Percentiles rank a stretch among this genome's conserved stretches.
Evolutionary conservation across 2,329 filamentous ascomycete genomes (phyloP).

Genomic region (Thermothelomyces thermophilus): DNA sequence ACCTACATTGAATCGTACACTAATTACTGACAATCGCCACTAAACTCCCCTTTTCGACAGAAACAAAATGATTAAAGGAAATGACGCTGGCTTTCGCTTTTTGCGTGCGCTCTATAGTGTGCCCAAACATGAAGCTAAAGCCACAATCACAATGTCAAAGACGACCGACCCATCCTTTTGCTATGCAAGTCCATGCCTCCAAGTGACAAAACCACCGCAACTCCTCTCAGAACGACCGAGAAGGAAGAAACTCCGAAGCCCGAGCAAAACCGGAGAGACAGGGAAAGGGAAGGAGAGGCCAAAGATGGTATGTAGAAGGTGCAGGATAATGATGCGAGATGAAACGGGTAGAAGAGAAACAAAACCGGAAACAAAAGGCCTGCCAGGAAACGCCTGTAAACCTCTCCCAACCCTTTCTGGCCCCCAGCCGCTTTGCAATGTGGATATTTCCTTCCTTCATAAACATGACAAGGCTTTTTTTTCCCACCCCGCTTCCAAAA

Average conservation of each 20-base stretch:
- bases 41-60: neutral
- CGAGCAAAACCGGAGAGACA: neutral
- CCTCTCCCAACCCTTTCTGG: neutral
- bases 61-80: neutral
- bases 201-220: neutral
- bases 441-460: slow-evolving; percentile 10
- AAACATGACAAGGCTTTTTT: slow-evolving; percentile 9
- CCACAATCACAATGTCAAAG: neutral
- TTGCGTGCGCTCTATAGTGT: neutral
- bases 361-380: too few relatives aligned
- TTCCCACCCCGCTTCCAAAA: neutral
- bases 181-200: slow-evolving; percentile 9
- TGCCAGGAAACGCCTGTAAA: too few relatives aligned
- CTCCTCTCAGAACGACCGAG: neutral
- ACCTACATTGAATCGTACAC: neutral
- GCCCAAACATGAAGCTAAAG: neutral
- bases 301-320: too few relatives aligned
- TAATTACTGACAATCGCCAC: too few relatives aligned
- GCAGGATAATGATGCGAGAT: too few relatives aligned
- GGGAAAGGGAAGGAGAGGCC: neutral
- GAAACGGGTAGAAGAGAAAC: too few relatives aligned
- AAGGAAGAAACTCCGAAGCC: neutral
- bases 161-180: slow-evolving; percentile 11
- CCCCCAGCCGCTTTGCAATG: slow-evolving; percentile 3
- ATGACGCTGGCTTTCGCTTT: neutral